These are phyloP conservation scores for Fraxinus americana DNA, from an alignment of 257 asterid genomes.

Conservation along the genomic window DNA sequence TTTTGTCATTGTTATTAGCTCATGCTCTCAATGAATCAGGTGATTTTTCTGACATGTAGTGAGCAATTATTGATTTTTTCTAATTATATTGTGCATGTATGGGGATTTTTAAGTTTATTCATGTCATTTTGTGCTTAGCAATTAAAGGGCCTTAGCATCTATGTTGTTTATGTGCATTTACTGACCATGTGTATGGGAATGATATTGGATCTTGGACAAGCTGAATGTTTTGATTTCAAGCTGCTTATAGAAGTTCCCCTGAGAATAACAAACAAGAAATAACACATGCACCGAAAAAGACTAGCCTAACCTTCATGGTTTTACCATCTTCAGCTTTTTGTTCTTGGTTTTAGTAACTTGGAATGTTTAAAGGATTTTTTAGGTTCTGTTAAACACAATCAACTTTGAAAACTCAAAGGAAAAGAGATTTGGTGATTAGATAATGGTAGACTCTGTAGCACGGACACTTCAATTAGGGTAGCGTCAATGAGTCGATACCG, in stretches of 20 bases:
- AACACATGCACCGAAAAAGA: not conserved
- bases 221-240: not conserved
- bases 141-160: not conserved
- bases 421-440: not conserved
- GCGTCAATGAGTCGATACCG: too few relatives aligned
- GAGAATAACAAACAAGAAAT: too few relatives aligned
- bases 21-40: not conserved
- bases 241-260: not conserved
- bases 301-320: not conserved
- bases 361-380: not conserved
- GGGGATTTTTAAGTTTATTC: not conserved
- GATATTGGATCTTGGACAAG: not conserved
- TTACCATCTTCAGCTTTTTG: not conserved
- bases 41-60: not conserved
- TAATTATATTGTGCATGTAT: not conserved
- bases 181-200: not conserved
- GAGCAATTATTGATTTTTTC: not conserved
- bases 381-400: not conserved
- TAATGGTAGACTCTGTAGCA: too few relatives aligned
- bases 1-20: not conserved
- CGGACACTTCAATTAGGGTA: too few relatives aligned
- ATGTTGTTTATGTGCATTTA: not conserved
- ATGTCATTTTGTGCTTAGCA: not conserved
- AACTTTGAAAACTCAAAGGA: not conserved
- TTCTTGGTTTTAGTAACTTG: not conserved